Evolutionary conservation across 1,139 yeast species (phyloP).

Genomic region (Hyphopichia wangnamkhiaoensis): DNA sequence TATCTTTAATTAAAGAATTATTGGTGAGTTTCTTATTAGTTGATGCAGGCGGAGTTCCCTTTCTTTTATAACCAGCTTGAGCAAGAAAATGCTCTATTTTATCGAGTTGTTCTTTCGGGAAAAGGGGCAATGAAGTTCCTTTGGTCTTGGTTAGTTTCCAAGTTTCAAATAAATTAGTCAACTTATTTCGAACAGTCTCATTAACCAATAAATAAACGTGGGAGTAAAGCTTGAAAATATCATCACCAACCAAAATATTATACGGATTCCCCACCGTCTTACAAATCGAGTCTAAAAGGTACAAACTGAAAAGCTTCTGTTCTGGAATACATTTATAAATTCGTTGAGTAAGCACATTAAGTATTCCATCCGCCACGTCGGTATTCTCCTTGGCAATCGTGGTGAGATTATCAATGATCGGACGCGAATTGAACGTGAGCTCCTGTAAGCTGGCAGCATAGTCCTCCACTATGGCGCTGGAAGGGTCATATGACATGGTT

Average conservation of each 20-base stretch:
- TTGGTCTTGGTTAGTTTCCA: constrained; percentile 69
- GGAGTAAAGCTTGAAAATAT: constrained; percentile 67
- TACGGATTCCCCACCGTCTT: constrained; percentile 91
- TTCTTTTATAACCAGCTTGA: constrained; percentile 30
- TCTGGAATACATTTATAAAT: constrained; percentile 61
- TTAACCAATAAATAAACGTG: constrained; percentile 77
- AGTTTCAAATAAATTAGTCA: constrained; percentile 77
- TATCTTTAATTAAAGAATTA: constrained; percentile 40
- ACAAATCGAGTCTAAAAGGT: constrained; percentile 88
- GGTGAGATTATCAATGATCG: constrained; percentile 86
- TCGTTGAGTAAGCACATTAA: constrained; percentile 67
- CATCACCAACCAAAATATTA: constrained; percentile 68
- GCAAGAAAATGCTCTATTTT: constrained; percentile 74
- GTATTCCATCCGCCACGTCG: constrained; percentile 73
- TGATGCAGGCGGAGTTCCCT: constrained; percentile 5
- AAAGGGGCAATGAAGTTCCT: constrained; percentile 66
- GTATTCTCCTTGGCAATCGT: constrained; percentile 83
- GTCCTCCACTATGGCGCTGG: not conserved
- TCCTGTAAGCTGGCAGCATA: constrained; percentile 69
- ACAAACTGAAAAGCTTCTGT: constrained; percentile 80
- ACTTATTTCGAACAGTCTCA: constrained; percentile 70
- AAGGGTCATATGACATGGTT: not conserved
- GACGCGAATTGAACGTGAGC: constrained; percentile 84
- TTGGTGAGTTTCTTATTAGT: constrained; percentile 20
- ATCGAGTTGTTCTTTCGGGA: constrained; percentile 68